phyloP scores from a whole-genome alignment of 768 basidiomycete genomes.

The Suillus subluteus region DNA sequence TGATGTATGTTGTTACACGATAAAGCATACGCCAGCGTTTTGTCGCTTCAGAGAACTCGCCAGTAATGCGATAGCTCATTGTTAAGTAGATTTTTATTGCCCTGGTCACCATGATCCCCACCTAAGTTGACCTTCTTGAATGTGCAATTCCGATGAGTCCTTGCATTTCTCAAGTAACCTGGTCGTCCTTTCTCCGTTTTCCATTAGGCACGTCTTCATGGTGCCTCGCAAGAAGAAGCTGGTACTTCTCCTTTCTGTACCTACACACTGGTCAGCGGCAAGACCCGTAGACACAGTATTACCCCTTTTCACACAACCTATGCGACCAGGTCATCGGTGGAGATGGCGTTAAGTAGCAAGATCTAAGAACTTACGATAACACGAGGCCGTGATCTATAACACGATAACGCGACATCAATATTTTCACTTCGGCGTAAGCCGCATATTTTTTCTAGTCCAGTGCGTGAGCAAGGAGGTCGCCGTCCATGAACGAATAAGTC shows the following conservation, averaged over 20 bases:
- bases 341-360: background rate
- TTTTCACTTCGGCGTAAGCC: background rate
- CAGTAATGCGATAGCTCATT: background rate
- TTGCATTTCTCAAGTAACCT: background rate
- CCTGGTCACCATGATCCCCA: background rate
- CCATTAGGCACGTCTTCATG: background rate
- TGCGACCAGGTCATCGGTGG: background rate
- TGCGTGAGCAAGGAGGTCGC: background rate
- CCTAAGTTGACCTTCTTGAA: background rate
- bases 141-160: background rate
- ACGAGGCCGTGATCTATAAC: background rate
- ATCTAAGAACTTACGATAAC: background rate
- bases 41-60: background rate
- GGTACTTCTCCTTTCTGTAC: background rate
- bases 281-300: background rate
- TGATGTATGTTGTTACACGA: background rate
- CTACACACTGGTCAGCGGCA: background rate
- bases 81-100: background rate
- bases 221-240: background rate
- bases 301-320: background rate
- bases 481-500: background rate
- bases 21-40: background rate
- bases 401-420: background rate
- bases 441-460: background rate
- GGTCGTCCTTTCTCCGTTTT: background rate